Base-by-base conservation (phyloP, 78 protist genomes). In the Dictyostelium brefeldianum region DNA sequence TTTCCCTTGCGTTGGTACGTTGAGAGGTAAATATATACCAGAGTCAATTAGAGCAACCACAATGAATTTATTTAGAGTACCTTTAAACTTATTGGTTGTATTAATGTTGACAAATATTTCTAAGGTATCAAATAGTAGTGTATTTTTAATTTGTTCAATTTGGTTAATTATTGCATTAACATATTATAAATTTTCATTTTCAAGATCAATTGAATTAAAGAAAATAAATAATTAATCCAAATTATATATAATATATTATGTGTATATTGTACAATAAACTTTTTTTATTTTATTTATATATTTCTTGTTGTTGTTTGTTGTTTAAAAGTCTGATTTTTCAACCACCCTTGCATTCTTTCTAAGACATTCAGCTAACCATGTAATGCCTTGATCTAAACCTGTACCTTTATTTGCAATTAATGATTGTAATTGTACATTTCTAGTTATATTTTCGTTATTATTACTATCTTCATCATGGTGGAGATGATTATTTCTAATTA, bases 11-110 rank as follows among this genome's bases (percentile, higher is more conserved):
- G 18, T 83, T 5, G 98, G 99, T 29, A 90, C 97, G 27, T 15
- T 95, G 8, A 69, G 90, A 53, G 29, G 90, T 17, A 27, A 27
- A 56, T 79, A 64, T 31, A 81, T 98, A 4, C 98, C 98, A 1
- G 99, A 98, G 74, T 96, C 79, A 15, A 11, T 75, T 2, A 92
- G 99, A 27, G 59, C 98, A 1, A 74, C 98, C 0, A 73, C 98
- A 25, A 89, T 97, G 96, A 98, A 97, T 92, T 43, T 96, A 41
- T 94, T 96, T 85, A 92, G 99, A 46, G 85, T 98, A 7, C 99
- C 99, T 36, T 91, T 98, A 59, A 98, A 98, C 73, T 20, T 91
- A 9, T 9, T 98, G 29, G 99, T 98, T 11, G 89, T 97, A 20
- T 27, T 90, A 25, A 46, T 92, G 5, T 93, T 98, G 4, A 18